These are phyloP conservation scores for Petrea volubilis DNA, from an alignment of 257 asterid genomes.

Conservation along the genomic window DNA sequence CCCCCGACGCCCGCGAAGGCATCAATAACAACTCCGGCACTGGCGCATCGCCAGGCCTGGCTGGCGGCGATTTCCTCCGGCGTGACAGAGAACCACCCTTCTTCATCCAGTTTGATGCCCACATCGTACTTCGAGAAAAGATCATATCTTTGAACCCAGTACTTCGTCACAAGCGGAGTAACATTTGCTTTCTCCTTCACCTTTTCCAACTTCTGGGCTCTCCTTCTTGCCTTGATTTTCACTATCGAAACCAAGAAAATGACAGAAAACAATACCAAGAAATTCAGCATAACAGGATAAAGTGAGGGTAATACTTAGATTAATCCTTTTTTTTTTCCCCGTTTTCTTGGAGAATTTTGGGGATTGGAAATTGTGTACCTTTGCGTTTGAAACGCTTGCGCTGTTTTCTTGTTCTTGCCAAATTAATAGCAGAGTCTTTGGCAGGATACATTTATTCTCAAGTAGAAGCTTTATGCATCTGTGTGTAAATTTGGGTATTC, in stretches of 20 bases:
- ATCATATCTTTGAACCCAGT: constrained; percentile 79
- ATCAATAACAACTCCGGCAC: constrained; percentile 68
- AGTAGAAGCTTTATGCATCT: background rate
- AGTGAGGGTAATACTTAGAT: background rate
- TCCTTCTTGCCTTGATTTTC: constrained; percentile 38
- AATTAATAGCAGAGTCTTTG: background rate
- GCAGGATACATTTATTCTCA: constrained; percentile 22
- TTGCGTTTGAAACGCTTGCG: constrained; percentile 41
- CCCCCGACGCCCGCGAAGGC: constrained; percentile 91
- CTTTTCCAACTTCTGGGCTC: constrained; percentile 15
- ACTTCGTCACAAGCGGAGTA: constrained; percentile 66
- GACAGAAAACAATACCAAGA: background rate
- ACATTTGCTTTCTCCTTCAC: constrained; percentile 43
- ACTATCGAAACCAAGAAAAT: constrained; percentile 26
- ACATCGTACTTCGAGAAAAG: constrained; percentile 70
- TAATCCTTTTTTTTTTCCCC: background rate
- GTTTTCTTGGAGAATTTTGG: constrained; percentile 3
- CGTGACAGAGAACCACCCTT: constrained; percentile 98
- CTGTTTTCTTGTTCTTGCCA: constrained; percentile 31
- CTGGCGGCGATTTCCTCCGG: constrained; percentile 81
- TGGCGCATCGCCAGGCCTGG: constrained; percentile 67
- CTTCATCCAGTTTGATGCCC: constrained; percentile 81
- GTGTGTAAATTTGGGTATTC: background rate
- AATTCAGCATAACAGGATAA: background rate
- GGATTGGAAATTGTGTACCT: constrained; percentile 35